A percentile compares a stretch with the other conserved stretches of the same genome.
Conservation (phyloP, 345 rosid genomes). For the Iberis pinnata region DNA sequence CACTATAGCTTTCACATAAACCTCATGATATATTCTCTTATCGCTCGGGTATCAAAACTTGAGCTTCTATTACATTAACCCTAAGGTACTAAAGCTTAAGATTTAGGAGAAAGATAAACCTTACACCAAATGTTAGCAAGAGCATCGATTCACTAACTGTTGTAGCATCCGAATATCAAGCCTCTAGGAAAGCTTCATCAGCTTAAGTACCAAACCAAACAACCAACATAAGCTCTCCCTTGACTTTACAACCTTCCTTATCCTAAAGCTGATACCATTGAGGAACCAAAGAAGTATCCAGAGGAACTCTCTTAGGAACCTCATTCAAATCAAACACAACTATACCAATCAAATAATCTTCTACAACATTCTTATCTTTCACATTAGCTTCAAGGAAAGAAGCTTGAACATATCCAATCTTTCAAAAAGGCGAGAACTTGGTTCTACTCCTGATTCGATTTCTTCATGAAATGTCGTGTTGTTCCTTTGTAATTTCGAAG, state of each 20-base stretch:
- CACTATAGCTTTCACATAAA: slow-evolving; percentile 56
- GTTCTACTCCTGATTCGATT: slow-evolving; percentile 76
- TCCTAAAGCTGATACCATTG: slow-evolving; percentile 92
- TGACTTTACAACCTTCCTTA: slow-evolving; percentile 54
- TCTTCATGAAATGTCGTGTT: slow-evolving; percentile 76
- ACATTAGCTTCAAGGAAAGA: slow-evolving; percentile 68
- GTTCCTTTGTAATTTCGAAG: slow-evolving; percentile 87
- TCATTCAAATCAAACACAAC: slow-evolving; percentile 68
- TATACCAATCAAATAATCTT: slow-evolving; percentile 78
- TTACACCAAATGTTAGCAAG: slow-evolving; percentile 79
- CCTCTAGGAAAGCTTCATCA: slow-evolving; percentile 96
- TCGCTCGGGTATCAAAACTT: slow-evolving; percentile 60
- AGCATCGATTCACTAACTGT: slow-evolving; percentile 61
- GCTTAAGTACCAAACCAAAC: slow-evolving; percentile 99
- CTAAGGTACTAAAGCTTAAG: slow-evolving; percentile 91
- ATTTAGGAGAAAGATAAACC: slow-evolving; percentile 85
- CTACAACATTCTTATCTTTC: slow-evolving; percentile 72
- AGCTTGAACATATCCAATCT: slow-evolving; percentile 79
- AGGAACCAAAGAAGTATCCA: slow-evolving; percentile 87
- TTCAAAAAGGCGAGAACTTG: slow-evolving; percentile 86
- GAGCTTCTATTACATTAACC: slow-evolving; percentile 96
- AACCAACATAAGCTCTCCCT: slow-evolving; percentile 83
- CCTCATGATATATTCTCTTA: slow-evolving; percentile 71
- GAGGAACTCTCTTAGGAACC: slow-evolving; percentile 84
- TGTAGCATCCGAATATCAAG: slow-evolving; percentile 97